Base-by-base conservation (phyloP, 768 basidiomycete species). In the Suillus hirtellus region DNA sequence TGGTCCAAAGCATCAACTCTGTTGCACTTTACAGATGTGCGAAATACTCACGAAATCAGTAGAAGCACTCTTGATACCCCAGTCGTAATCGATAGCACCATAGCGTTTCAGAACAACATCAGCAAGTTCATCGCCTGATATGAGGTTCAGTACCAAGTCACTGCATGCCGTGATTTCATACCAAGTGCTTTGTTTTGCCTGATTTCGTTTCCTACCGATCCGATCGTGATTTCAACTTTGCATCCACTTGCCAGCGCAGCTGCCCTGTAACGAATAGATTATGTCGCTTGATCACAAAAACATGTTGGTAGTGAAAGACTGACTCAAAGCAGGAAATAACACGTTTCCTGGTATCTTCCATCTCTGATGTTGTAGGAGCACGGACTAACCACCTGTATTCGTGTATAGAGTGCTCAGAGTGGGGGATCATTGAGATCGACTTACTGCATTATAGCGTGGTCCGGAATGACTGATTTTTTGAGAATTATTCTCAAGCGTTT, bases 281-380 rank as follows among this genome's bases (percentile, higher is more conserved):
- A 21, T 5, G 1, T 11, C 4, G 24, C n/a, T 35, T n/a, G 8
- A 59, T 17, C 7, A 17, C 31, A 58, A 35, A 1, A 24, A 24
- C 17, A 37, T 27, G 1, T 11, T 6, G 35, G 10, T 11, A n/a
- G 12, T 31, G 37, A 50, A 27, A 52, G 17, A 73, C 83, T 62
- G 61, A 88, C 87, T 88, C 79, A 74, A 90, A 89, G 71, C 90
- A 92, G 0, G 86, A 82, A 4, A 78, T 73, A 4, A 92, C 85
- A 31, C 89, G 82, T 60, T 84, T 80, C 31, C 82, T 75, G 0
- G 85, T 79, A 17, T 77, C 80, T 59, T 84, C 70, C 62, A 86
- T 80, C 64, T 89, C 87, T 1, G 80, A 79, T 43, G 81, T 78
- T 0, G 84, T 86, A 8, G 88, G 86, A 0, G 87, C 88, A 12